phyloP scores from a whole-genome alignment of 73 alveolate genomes.

The Tetrahymena thermophila region DNA sequence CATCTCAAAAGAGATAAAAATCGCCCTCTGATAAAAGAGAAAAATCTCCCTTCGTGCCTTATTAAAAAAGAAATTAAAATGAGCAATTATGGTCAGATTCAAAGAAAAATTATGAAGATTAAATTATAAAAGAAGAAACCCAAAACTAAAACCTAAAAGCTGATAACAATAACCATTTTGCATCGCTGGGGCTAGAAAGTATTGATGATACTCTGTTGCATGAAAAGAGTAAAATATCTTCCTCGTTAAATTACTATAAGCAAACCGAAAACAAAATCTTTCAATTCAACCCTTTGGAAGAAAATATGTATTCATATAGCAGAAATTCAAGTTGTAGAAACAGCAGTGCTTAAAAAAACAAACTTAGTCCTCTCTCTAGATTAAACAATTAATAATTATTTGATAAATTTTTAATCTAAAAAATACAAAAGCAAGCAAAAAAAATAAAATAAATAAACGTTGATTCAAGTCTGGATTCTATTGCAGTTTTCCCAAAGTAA shows the following conservation, averaged over 20 bases:
- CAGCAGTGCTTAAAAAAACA: neutral
- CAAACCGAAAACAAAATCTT: neutral
- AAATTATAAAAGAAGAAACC: neutral
- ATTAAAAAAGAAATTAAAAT: neutral
- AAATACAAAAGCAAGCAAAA: neutral
- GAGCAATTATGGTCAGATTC: neutral
- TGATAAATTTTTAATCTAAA: neutral
- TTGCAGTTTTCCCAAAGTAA: neutral
- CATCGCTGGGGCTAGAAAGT: neutral
- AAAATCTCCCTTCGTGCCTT: neutral
- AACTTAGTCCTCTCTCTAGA: neutral
- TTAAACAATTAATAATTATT: neutral
- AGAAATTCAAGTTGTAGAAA: neutral
- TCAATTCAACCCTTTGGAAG: neutral
- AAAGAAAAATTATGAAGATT: neutral
- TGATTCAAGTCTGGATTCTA: neutral
- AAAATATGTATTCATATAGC: neutral
- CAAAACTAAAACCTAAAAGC: neutral
- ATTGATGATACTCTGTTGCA: neutral
- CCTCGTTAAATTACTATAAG: neutral
- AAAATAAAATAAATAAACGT: neutral
- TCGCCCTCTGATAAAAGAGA: neutral
- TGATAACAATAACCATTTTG: neutral
- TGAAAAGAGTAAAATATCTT: neutral
- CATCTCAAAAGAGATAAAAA: neutral